These are phyloP conservation scores for Pseudogymnoascus sp. DNA, from an alignment of 2,329 filamentous ascomycete genomes.

Conservation along the genomic window DNA sequence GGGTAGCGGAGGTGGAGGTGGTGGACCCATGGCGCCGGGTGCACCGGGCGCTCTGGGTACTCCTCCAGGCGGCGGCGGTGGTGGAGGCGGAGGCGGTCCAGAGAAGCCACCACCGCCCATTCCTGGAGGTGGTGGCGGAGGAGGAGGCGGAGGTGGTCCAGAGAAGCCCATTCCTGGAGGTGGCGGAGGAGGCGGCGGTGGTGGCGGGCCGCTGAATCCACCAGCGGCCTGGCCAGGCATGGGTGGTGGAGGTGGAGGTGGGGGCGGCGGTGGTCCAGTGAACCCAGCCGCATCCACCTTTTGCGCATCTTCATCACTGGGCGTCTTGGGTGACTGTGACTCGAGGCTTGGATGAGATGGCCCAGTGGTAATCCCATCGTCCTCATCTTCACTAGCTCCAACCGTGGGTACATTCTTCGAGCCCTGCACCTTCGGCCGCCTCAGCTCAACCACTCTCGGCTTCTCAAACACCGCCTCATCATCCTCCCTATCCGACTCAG, in stretches of 20 bases:
- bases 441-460: conserved; percentile 70
- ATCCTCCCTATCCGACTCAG: conserved; percentile 38
- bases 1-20: conserved; percentile 52
- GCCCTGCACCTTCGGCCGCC: conserved; percentile 52
- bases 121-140: conserved; percentile 35
- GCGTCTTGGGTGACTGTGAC: conserved; percentile 52
- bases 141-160: conserved; percentile 32
- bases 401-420: conserved; percentile 33
- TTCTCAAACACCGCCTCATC: conserved; percentile 55
- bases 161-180: conserved; percentile 19
- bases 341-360: conserved; percentile 69
- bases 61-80: conserved; percentile 33
- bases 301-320: conserved; percentile 24
- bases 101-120: conserved; percentile 16
- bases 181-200: conserved; percentile 27
- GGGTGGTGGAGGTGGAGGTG: conserved; percentile 38
- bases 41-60: conserved; percentile 39
- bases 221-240: conserved; percentile 30
- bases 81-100: conserved; percentile 33
- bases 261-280: conserved; percentile 24
- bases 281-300: conserved; percentile 18
- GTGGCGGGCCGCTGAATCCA: conserved; percentile 24
- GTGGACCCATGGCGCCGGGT: conserved; percentile 35
- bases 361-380: conserved; percentile 62
- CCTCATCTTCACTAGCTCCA: conserved; percentile 40